Percentiles rank a stretch among this genome's conserved stretches.
These are phyloP conservation scores for Lenwebbia sp. DNA, from an alignment of 345 rosid genomes.

Conservation along the genomic window DNA sequence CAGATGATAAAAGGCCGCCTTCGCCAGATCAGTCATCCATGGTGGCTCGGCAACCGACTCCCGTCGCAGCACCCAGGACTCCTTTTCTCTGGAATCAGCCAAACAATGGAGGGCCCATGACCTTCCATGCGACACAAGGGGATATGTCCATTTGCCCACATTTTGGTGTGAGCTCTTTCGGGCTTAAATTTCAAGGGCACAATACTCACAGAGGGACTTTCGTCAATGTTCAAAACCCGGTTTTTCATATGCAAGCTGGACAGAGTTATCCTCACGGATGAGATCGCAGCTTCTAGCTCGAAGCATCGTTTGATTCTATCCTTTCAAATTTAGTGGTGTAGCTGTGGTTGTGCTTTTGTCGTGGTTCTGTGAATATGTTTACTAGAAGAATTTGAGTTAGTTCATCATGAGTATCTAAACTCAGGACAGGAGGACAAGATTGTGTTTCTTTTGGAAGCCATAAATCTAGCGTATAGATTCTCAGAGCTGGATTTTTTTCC, in stretches of 20 bases:
- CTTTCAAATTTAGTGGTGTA: conserved; percentile 15
- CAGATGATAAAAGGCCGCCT: conserved; percentile 20
- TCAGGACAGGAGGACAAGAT: not conserved
- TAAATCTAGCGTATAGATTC: conserved; percentile 13
- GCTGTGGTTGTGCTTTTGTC: conserved; percentile 1
- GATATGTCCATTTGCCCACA: conserved; percentile 24
- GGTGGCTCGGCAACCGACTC: conserved; percentile 18
- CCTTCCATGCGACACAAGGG: conserved; percentile 25
- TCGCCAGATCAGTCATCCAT: conserved; percentile 31
- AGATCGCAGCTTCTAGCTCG: not conserved
- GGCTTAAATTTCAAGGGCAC: conserved; percentile 31
- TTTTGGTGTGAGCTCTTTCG: conserved; percentile 22
- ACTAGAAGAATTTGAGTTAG: not conserved
- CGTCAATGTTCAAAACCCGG: conserved; percentile 25
- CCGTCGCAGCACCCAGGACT: conserved; percentile 20
- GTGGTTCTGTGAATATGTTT: conserved; percentile 1
- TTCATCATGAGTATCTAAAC: not conserved
- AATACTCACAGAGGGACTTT: conserved; percentile 18
- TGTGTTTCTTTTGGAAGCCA: not conserved
- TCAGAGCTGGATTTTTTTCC: conserved; percentile 8
- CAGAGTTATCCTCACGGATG: conserved; percentile 34
- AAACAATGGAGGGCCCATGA: conserved; percentile 18
- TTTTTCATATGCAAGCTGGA: conserved; percentile 34
- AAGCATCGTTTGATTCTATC: not conserved
- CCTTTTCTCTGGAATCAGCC: conserved; percentile 46